Percentiles rank a stretch among this genome's conserved stretches.
Evolutionary conservation across 371 early-diverging fungal genomes (phyloP).

Genomic region (Chytridium lagenaria): DNA sequence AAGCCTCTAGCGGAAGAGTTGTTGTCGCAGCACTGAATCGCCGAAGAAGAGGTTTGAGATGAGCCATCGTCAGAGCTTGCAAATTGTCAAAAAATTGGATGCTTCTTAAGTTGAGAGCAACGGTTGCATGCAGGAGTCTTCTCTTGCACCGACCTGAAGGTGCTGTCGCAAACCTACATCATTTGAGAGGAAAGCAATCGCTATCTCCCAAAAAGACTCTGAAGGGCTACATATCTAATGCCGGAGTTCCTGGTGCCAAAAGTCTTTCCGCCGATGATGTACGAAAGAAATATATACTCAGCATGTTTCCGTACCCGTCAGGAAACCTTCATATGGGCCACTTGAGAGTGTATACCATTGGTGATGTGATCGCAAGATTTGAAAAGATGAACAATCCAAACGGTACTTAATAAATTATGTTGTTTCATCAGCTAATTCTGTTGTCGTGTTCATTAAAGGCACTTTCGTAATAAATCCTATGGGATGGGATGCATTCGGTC

Average conservation of each 20-base stretch:
- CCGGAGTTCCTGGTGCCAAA: too few species aligned
- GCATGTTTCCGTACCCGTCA: constrained; percentile 97
- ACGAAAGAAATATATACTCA: constrained; percentile 67
- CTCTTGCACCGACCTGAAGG: too few species aligned
- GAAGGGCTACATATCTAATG: too few species aligned
- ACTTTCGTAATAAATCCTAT: constrained; percentile 85
- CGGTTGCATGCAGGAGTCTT: too few species aligned
- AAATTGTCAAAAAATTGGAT: background rate
- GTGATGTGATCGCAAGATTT: constrained; percentile 84
- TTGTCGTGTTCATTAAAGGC: background rate
- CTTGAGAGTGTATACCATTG: constrained; percentile 91
- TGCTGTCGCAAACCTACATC: too few species aligned
- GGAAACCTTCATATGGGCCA: constrained; percentile 95
- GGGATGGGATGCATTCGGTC: constrained; percentile 99
- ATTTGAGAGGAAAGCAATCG: too few species aligned
- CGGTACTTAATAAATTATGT: constrained; percentile 23
- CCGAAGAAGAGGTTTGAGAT: background rate
- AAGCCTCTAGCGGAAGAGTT: constrained; percentile 2
- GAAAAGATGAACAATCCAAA: constrained; percentile 74
- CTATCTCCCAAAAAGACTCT: too few species aligned
- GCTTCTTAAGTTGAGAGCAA: too few species aligned
- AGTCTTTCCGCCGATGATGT: too few species aligned
- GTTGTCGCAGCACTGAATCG: background rate
- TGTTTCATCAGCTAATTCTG: background rate
- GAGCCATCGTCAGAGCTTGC: background rate